phyloP scores from a whole-genome alignment of 805 yeast genomes.

The Tetrapisispora namnaoensis region DNA sequence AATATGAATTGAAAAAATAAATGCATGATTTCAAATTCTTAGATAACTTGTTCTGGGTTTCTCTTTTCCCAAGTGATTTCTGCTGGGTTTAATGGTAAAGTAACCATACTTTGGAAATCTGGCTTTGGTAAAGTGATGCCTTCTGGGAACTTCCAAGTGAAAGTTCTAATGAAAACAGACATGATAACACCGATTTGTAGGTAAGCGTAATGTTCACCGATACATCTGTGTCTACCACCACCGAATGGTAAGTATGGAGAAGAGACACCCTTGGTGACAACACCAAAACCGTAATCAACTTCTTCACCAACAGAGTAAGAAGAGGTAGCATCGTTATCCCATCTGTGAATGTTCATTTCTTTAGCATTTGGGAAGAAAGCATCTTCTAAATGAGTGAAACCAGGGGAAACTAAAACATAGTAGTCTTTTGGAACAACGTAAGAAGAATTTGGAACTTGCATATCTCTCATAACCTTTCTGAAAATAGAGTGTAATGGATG shows the following conservation, averaged over 20 bases:
- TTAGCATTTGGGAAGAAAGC: constrained; percentile 69
- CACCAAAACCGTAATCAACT: constrained; percentile 95
- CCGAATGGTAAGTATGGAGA: constrained; percentile 97
- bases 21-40: constrained; percentile 1
- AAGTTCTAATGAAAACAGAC: constrained; percentile 60
- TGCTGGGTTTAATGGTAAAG: constrained; percentile 77
- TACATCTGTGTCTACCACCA: constrained; percentile 99
- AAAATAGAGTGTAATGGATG: constrained; percentile 94
- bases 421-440: constrained; percentile 85
- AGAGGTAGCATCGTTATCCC: constrained; percentile 44
- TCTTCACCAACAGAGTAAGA: constrained; percentile 27
- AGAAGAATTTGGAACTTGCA: constrained; percentile 69
- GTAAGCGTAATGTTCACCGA: constrained; percentile 97
- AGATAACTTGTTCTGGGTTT: constrained; percentile 22
- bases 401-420: constrained; percentile 87
- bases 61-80: constrained; percentile 64
- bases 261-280: constrained; percentile 88
- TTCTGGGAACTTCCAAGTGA: constrained; percentile 62
- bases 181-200: constrained; percentile 83
- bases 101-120: constrained; percentile 87
- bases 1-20: not conserved
- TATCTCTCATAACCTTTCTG: constrained; percentile 74
- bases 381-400: constrained; percentile 72
- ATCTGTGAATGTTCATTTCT: constrained; percentile 76
- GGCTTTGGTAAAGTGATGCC: constrained; percentile 51